These are phyloP conservation scores for Mycena galericulata DNA, from an alignment of 768 basidiomycete species.

Conservation along the genomic window DNA sequence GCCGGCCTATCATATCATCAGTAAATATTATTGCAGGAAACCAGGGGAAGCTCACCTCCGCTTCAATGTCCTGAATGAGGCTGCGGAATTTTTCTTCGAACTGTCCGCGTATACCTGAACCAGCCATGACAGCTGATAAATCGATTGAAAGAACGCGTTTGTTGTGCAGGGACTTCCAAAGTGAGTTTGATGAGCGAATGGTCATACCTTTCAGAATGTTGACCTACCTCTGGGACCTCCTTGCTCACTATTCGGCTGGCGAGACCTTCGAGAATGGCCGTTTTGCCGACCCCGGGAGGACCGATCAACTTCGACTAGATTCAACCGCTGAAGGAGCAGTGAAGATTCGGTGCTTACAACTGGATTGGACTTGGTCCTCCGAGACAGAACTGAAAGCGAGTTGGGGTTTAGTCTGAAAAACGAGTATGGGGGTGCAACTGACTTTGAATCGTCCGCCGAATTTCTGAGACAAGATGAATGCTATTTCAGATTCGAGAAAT, in stretches of 20 bases:
- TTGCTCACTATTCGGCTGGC: conserved; percentile 88
- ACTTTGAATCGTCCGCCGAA: conserved; percentile 93
- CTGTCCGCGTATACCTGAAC: conserved; percentile 91
- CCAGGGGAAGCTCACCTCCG: conserved; percentile 57
- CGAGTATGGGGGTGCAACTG: conserved; percentile 40
- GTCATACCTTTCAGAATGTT: background rate
- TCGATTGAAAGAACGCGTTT: conserved; percentile 93
- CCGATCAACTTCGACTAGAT: conserved; percentile 71
- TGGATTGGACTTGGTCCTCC: conserved; percentile 93
- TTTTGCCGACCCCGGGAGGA: conserved; percentile 93
- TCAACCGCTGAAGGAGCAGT: background rate
- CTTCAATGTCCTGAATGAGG: conserved; percentile 90
- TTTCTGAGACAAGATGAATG: conserved; percentile 60
- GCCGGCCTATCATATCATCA: conserved; percentile 57
- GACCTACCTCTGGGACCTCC: conserved; percentile 88
- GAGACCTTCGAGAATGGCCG: conserved; percentile 91
- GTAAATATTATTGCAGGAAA: conserved; percentile 18
- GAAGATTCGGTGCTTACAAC: conserved; percentile 65
- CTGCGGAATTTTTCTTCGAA: conserved; percentile 96
- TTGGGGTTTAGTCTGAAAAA: background rate
- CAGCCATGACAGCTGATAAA: conserved; percentile 85
- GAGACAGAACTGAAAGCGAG: conserved; percentile 72
- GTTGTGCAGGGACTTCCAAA: conserved; percentile 77
- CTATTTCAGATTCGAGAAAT: background rate
- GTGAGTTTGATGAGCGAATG: background rate